Conservation (phyloP, 805 yeast genomes). For the Lipomyces spencermartinsiae region DNA sequence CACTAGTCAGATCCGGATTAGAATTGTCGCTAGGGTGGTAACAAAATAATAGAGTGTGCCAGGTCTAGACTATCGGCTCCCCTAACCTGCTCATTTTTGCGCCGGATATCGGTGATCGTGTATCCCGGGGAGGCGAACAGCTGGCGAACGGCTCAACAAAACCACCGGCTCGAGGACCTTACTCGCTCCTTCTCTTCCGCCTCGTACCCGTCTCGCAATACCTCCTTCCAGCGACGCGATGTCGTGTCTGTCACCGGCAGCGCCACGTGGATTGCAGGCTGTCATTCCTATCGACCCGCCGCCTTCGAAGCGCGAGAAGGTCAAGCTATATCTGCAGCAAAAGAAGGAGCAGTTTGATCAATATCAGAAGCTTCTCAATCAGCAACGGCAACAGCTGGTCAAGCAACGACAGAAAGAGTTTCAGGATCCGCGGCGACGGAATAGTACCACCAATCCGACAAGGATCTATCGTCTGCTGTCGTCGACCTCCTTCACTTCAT, state of each 20-base stretch:
- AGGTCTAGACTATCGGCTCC: background rate
- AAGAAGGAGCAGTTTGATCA: conserved; percentile 38
- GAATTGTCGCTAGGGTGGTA: background rate
- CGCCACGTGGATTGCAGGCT: conserved; percentile 36
- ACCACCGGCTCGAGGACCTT: background rate
- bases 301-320: conserved; percentile 37
- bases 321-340: conserved; percentile 31
- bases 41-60: background rate
- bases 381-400: conserved; percentile 31
- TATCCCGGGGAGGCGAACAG: background rate
- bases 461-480: conserved; percentile 30
- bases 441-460: conserved; percentile 4
- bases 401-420: conserved; percentile 20
- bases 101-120: no score
- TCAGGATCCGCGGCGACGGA: conserved; percentile 4
- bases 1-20: no score
- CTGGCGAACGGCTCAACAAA: background rate
- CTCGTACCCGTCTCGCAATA: background rate
- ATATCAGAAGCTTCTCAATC: conserved; percentile 33
- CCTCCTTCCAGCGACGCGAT: conserved; percentile 1
- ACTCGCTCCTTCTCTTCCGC: background rate
- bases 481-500: conserved; percentile 37
- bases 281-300: conserved; percentile 38
- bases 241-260: conserved; percentile 38
- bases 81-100: background rate